Conservation (phyloP, 306 rosid species). For the Fagus crenata region DNA sequence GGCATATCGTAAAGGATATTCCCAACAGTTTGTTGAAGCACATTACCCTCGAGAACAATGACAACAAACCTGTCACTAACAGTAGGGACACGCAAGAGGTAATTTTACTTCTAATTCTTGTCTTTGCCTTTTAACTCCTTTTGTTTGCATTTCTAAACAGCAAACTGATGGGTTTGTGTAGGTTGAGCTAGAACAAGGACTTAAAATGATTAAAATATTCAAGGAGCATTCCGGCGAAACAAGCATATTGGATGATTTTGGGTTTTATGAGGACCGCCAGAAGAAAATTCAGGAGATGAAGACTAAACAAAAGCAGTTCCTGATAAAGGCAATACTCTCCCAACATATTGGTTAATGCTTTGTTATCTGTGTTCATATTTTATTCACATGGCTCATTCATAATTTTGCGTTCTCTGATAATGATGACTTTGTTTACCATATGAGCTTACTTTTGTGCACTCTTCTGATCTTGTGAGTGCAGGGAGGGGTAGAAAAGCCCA, state of each 20-base stretch:
- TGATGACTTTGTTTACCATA: background rate
- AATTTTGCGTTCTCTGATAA: background rate
- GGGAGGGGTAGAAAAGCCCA: constrained; percentile 90
- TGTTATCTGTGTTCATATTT: background rate
- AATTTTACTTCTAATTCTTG: background rate
- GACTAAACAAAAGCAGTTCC: constrained; percentile 73
- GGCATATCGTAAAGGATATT: constrained; percentile 94
- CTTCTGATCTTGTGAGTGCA: constrained; percentile 19
- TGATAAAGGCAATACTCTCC: constrained; percentile 58
- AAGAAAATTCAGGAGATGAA: constrained; percentile 89
- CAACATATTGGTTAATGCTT: background rate
- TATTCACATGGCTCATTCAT: background rate
- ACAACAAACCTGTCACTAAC: constrained; percentile 93
- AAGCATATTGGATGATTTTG: constrained; percentile 86
- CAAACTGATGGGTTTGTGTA: constrained; percentile 23
- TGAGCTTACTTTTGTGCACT: background rate
- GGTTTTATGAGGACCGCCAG: constrained; percentile 82
- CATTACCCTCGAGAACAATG: constrained; percentile 87
- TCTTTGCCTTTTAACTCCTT: background rate
- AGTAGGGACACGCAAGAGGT: constrained; percentile 99
- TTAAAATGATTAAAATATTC: constrained; percentile 64
- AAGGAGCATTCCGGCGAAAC: constrained; percentile 83
- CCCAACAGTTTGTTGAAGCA: constrained; percentile 93
- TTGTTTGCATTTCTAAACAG: constrained; percentile 14
- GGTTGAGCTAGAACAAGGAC: constrained; percentile 82